Base-by-base conservation (phyloP, 106 monocot species). In the Narthecium ossifragum region DNA sequence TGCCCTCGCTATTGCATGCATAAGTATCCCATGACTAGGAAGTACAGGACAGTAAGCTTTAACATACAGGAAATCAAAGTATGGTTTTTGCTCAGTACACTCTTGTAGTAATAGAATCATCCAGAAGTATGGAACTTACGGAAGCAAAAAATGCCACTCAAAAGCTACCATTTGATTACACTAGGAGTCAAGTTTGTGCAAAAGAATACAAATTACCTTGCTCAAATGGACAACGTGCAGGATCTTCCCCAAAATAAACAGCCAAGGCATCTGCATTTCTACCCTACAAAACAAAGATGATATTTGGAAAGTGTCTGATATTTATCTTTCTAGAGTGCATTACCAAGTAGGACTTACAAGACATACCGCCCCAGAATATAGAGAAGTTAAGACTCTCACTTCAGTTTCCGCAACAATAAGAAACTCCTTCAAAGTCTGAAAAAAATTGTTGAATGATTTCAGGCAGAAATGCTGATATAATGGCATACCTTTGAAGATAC, bases 241-340 rank as follows among this genome's bases (percentile, higher is more conserved):
- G 79, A 75, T 80, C 84, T 79, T 79, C 75, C 2, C 79, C 75
- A 64, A 79, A 80, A 70, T 80, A 85, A 45, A 37, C 64, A 28
- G 69, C 79, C 39, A 85, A 51, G 27, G 75, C 43, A 76, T 85
- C 84, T 63, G 84, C 84, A 73, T 65, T 85, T 69, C 62, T 79
- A 36, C 84, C 84, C 84, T 85, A 60, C 31, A 59, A 59, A 46
- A 25, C 7, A 36, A 34, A 18, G 23, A 49, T 20, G 22, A 50
- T 43, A 43, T 47, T 54, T 12, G 27, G 11, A 0, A 25, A 15
- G 21, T 32, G 27, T 53, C 21, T 49, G 39, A 59, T 0, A 27
- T 25, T 21, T 13, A 28, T 24, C 13, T 29, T 54, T 29, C 22
- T 18, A 5, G 25, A 31, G 10, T 5, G 5, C 6, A 7, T 29